phyloP scores from a whole-genome alignment of 2,329 filamentous ascomycete genomes.

The Phaeosphaeriaceae sp. region DNA sequence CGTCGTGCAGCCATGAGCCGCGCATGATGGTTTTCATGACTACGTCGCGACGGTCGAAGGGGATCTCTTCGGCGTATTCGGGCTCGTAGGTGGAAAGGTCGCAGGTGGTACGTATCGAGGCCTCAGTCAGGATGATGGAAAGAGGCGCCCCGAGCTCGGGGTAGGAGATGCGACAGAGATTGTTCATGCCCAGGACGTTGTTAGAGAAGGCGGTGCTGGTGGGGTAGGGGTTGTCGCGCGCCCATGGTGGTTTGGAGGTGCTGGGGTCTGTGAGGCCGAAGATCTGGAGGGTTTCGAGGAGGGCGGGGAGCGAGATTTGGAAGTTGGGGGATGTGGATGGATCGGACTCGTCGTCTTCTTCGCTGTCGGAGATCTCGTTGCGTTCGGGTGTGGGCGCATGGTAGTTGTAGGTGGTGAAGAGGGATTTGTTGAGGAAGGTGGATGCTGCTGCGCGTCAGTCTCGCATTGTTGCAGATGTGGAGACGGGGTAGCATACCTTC shows the following conservation, averaged over 20 bases:
- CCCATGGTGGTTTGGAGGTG: conserved; percentile 48
- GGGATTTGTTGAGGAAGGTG: conserved; percentile 84
- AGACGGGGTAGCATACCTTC: conserved; percentile 69
- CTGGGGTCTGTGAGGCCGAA: conserved; percentile 72
- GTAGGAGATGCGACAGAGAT: conserved; percentile 86
- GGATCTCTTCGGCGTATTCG: conserved; percentile 74
- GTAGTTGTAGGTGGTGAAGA: conserved; percentile 87
- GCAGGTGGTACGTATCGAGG: conserved; percentile 76
- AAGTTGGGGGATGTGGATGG: conserved; percentile 70
- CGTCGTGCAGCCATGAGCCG: conserved; percentile 74
- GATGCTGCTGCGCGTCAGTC: conserved; percentile 60
- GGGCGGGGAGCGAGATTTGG: conserved; percentile 83
- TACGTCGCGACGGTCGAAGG: conserved; percentile 81
- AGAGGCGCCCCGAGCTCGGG: conserved; percentile 77
- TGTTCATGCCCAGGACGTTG: conserved; percentile 81
- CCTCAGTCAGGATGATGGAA: conserved; percentile 84
- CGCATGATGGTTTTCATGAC: conserved; percentile 96
- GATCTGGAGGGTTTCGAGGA: conserved; percentile 94
- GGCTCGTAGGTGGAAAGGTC: conserved; percentile 88
- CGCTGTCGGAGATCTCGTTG: conserved; percentile 39
- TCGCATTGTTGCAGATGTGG: too few species aligned
- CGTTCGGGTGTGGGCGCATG: conserved; percentile 58
- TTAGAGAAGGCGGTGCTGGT: conserved; percentile 81
- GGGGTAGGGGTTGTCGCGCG: conserved; percentile 53
- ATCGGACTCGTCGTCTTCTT: conserved; percentile 49